phyloP scores from a whole-genome alignment of 176 grass and related monocot genomes.

The Phoenix roebelenii region DNA sequence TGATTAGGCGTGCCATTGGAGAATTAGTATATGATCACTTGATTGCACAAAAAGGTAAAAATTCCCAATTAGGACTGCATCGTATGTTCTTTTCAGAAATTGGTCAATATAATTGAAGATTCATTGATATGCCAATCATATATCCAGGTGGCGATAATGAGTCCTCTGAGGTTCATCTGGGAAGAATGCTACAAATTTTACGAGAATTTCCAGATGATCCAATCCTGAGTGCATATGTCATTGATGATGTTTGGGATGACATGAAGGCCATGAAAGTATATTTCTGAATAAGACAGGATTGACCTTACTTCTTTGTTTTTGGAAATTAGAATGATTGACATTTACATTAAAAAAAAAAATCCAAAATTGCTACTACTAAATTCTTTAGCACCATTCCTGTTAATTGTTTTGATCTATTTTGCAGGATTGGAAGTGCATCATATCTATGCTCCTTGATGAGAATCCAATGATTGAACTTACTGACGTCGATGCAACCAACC shows the following conservation, averaged over 20 bases:
- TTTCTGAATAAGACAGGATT: conserved; percentile 10
- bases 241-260: conserved; percentile 99
- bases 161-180: conserved; percentile 76
- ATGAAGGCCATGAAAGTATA: conserved; percentile 96
- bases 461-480: conserved; percentile 60
- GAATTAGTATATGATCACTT: conserved; percentile 98
- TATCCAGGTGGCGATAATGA: conserved; percentile 66
- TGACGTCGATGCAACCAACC: conserved; percentile 83
- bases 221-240: conserved; percentile 85
- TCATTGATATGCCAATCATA: background rate
- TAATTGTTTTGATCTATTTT: conserved; percentile 14
- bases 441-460: conserved; percentile 90
- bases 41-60: conserved; percentile 92
- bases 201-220: conserved; percentile 94
- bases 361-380: too few relatives aligned
- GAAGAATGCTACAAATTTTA: conserved; percentile 86
- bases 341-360: too few relatives aligned
- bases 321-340: too few relatives aligned
- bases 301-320: conserved; percentile 8
- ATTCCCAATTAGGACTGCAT: conserved; percentile 54
- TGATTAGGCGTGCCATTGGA: conserved; percentile 96
- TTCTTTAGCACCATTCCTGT: too few relatives aligned
- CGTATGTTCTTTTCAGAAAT: background rate
- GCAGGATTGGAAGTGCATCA: conserved; percentile 90
- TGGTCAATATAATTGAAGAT: background rate